Conservation (phyloP, 371 early-diverging fungal species). For the Massospora cicadina region DNA sequence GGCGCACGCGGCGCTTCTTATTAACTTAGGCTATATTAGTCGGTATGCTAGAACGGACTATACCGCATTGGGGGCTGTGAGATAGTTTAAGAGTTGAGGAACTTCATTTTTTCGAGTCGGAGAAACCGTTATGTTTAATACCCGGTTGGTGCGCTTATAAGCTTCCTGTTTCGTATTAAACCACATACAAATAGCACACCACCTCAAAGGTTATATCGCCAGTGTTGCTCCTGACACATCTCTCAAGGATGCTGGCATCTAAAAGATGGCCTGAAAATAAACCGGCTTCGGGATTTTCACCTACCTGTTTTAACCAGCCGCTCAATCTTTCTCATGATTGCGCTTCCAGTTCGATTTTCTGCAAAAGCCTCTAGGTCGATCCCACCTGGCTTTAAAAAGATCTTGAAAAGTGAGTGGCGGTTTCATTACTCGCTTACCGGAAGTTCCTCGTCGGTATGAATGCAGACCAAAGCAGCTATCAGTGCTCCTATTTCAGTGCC, state of each 20-base stretch:
- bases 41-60: slow-evolving; percentile 11
- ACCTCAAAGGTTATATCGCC: slow-evolving; percentile 53
- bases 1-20: slow-evolving; percentile 53
- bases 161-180: slow-evolving; percentile 28
- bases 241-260: slow-evolving; percentile 46
- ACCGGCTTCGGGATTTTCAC: not conserved
- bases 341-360: slow-evolving; percentile 28
- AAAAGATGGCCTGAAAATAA: slow-evolving; percentile 33
- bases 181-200: slow-evolving; percentile 4
- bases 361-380: slow-evolving; percentile 44
- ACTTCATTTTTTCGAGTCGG: slow-evolving; percentile 45
- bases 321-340: slow-evolving; percentile 32
- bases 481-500: slow-evolving; percentile 52
- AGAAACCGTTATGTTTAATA: slow-evolving; percentile 50
- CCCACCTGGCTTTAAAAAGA: slow-evolving; percentile 34
- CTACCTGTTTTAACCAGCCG: slow-evolving; percentile 44
- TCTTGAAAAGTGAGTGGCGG: slow-evolving; percentile 15
- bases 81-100: slow-evolving; percentile 46
- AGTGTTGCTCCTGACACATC: slow-evolving; percentile 42
- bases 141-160: slow-evolving; percentile 34
- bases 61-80: slow-evolving; percentile 62
- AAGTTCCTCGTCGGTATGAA: slow-evolving; percentile 46
- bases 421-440: slow-evolving; percentile 21
- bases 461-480: slow-evolving; percentile 51
- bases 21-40: slow-evolving; percentile 21